Percentiles rank a stretch among this genome's conserved stretches.
Evolutionary conservation across 257 asterid genomes (phyloP).

Genomic region (Echium plantagineum): DNA sequence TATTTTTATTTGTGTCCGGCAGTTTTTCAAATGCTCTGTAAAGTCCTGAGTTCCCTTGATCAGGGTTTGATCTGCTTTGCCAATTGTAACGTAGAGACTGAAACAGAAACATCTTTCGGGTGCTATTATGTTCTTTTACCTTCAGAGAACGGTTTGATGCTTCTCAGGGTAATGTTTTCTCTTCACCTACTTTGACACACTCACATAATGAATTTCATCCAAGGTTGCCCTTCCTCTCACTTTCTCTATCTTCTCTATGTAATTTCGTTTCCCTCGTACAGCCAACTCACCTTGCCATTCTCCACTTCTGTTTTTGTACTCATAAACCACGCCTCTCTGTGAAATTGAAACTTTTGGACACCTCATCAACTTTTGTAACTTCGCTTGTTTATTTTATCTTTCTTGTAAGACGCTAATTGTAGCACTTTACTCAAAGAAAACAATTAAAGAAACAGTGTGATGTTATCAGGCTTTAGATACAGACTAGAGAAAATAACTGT

Average conservation of each 20-base stretch:
- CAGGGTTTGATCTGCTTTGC: conserved; percentile 92
- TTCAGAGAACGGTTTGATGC: conserved; percentile 78
- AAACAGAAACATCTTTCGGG: conserved; percentile 48
- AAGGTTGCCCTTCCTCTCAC: background rate
- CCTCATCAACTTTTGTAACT: no score
- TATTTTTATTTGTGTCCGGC: conserved; percentile 23
- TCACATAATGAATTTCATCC: background rate
- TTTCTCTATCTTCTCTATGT: background rate
- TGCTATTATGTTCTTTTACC: conserved; percentile 88
- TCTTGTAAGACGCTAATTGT: background rate
- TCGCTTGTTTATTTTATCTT: no score
- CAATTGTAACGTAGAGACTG: conserved; percentile 63
- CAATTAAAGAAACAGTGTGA: no score
- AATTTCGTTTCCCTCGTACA: background rate
- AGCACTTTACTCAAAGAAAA: no score
- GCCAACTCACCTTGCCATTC: no score
- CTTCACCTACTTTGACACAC: background rate
- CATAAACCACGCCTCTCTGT: background rate
- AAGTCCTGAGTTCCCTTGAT: conserved; percentile 64
- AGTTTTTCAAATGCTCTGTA: conserved; percentile 73
- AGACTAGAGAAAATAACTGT: background rate
- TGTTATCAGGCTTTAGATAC: no score
- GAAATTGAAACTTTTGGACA: background rate
- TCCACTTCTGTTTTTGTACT: no score
- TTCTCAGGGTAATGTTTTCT: conserved; percentile 58